Conservation (phyloP, 2,329 filamentous ascomycete species). For the Aspergillus sp. region DNA sequence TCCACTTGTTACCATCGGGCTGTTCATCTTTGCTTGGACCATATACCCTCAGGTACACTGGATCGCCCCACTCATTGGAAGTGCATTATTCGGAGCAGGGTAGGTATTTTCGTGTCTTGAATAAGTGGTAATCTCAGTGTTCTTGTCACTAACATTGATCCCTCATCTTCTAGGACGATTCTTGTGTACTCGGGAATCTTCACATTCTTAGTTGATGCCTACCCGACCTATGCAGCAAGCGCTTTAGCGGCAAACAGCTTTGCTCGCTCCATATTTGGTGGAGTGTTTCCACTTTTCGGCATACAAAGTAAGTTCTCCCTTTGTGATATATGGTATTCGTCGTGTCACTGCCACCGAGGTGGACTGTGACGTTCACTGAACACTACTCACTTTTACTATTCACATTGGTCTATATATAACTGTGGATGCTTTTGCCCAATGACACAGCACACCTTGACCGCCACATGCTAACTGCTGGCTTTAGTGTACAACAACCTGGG, state of each 20-base stretch:
- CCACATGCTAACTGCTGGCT: conserved; percentile 25
- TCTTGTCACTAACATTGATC: neutral
- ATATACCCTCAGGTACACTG: conserved; percentile 72
- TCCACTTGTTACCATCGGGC: conserved; percentile 72
- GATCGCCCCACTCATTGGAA: conserved; percentile 75
- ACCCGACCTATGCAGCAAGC: conserved; percentile 50
- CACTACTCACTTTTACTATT: neutral
- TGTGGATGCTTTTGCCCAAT: neutral
- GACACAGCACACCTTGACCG: conserved; percentile 13
- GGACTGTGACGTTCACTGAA: no score
- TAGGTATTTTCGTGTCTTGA: conserved; percentile 45
- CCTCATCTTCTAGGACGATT: conserved; percentile 59
- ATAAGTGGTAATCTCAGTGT: neutral
- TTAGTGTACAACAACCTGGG: conserved; percentile 51
- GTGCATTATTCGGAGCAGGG: conserved; percentile 69
- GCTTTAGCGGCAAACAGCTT: conserved; percentile 85
- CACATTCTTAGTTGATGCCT: conserved; percentile 75
- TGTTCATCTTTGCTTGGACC: conserved; percentile 91
- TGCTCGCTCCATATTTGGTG: conserved; percentile 75
- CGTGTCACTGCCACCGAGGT: neutral
- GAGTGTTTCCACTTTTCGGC: conserved; percentile 75
- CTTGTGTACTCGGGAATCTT: conserved; percentile 83
- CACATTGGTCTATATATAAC: neutral
- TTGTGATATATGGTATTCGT: conserved; percentile 1
- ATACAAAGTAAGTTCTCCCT: conserved; percentile 50